Base-by-base conservation (phyloP, 257 asterid species). In the Capsicum rhomboideum region DNA sequence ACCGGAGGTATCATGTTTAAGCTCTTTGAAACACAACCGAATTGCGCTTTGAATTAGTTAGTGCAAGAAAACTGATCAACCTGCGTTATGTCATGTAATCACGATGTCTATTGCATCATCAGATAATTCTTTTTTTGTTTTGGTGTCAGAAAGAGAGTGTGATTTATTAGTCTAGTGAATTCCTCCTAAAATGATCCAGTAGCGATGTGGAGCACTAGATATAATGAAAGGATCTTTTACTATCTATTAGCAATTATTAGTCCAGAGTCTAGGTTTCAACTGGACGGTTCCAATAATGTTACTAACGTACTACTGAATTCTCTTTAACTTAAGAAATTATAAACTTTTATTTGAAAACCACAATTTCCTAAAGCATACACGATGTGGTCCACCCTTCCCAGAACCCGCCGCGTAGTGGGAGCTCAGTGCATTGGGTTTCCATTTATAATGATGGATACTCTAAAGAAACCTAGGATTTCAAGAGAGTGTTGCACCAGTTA, bases 51-150 rank as follows among this genome's bases (percentile, higher is more conserved):
- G 88, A 94, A 94, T 92, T 98, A 93, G 92, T 93, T 97, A 23
- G 97, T 97, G 86, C 95, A 92, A 88, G 95, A 92, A 86, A 12
- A 93, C 99, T 2, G 97, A 97, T 88, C 99, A 95, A 89, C 98
- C 99, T 29, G 99, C 96, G 34, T 98, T 97, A 93, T 82, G 90
- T 58, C 64, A 66, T 79, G 87, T 82, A 68, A 81, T 78, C 69
- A 49, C 66, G 63, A 8, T 56, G 6, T 26, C 61, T 16, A 50
- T 16, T 50, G 26, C 3, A 26, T 75, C n/a, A 26, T 75, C 81
- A 75, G 59, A 14, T 74, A 44, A 21, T 44, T n/a, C 13, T 13
- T 46, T 50, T 14, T 75, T 46, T 75, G 2, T 26, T 75, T 28
- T 49, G 81, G 81, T 75, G 61, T 63, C 44, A 50, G 42, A 74